Percentiles rank a stretch among this genome's conserved stretches.
phyloP scores from a whole-genome alignment of 352 stramenopile genomes.

The Poterioochromonas sp. region DNA sequence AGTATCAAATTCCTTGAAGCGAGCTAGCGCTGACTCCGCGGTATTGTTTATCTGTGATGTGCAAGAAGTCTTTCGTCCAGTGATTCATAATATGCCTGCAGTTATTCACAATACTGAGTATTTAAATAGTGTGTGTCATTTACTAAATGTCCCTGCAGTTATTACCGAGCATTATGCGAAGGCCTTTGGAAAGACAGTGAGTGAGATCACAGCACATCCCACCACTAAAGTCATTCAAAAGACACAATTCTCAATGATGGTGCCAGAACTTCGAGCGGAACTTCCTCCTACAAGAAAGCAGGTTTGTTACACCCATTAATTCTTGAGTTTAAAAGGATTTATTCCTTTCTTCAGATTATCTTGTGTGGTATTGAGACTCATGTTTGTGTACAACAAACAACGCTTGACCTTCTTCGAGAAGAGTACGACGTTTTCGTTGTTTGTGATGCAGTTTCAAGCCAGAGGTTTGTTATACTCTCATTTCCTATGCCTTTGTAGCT shows the following conservation, averaged over 20 bases:
- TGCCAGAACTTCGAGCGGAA: constrained; percentile 72
- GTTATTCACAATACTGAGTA: constrained; percentile 68
- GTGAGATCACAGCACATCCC: constrained; percentile 50
- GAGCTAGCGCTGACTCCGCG: too few species aligned
- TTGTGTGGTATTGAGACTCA: constrained; percentile 94
- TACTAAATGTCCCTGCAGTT: constrained; percentile 77
- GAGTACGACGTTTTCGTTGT: constrained; percentile 94
- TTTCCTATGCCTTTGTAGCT: not conserved
- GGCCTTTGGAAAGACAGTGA: constrained; percentile 76
- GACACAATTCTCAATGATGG: constrained; percentile 95
- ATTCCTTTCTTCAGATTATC: constrained; percentile 59
- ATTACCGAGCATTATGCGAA: constrained; percentile 91
- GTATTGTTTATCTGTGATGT: constrained; percentile 89
- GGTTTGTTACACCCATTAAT: too few species aligned
- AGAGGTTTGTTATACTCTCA: constrained; percentile 44
- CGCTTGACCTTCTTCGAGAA: constrained; percentile 83
- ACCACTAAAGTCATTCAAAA: constrained; percentile 79
- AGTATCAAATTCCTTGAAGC: too few species aligned
- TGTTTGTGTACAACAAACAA: constrained; percentile 89
- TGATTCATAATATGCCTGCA: constrained; percentile 81
- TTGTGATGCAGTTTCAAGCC: constrained; percentile 80
- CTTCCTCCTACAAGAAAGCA: constrained; percentile 50
- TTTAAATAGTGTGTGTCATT: constrained; percentile 47
- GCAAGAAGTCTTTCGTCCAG: constrained; percentile 85
- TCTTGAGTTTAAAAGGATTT: not conserved